phyloP scores from a whole-genome alignment of 768 basidiomycete genomes.

The Gloeophyllum trabeum region DNA sequence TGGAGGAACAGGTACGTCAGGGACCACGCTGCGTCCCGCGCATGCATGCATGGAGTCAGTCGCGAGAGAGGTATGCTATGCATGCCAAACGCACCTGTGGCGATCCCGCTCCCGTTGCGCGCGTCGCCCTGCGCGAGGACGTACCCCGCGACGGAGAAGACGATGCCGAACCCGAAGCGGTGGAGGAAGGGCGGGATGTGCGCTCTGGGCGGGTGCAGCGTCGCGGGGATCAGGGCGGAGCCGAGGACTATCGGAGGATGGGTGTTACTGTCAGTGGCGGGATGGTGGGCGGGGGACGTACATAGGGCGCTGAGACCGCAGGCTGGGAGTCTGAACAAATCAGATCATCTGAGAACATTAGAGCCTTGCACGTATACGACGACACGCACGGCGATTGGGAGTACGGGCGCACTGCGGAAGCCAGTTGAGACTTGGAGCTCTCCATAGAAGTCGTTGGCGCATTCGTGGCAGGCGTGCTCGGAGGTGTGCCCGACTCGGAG shows the following conservation, averaged over 20 bases:
- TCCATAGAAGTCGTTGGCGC: no score
- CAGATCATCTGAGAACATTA: no score
- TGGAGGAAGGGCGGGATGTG: constrained; percentile 30
- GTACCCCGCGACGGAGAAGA: constrained; percentile 33
- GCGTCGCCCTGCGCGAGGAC: constrained; percentile 26
- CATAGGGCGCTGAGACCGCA: not conserved
- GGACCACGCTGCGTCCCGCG: constrained; percentile 26
- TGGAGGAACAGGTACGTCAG: constrained; percentile 32
- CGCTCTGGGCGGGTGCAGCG: constrained; percentile 13
- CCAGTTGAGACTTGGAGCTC: no score
- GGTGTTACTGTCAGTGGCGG: not conserved
- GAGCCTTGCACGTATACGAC: no score
- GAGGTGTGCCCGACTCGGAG: no score
- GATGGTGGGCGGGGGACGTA: not conserved
- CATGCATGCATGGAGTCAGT: not conserved
- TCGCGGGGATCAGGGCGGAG: constrained; percentile 24
- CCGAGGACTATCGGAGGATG: constrained; percentile 18
- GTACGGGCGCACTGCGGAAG: no score
- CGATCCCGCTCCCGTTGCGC: constrained; percentile 32
- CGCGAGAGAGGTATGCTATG: not conserved
- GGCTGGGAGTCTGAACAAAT: not conserved
- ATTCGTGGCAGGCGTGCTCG: no score
- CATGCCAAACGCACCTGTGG: constrained; percentile 18
- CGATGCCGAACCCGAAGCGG: constrained; percentile 29
- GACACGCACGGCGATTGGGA: no score